Percentiles rank a stretch among this genome's conserved stretches.
These are phyloP conservation scores for Sphagnurus paluster DNA, from an alignment of 1,284 basidiomycete genomes.

Conservation along the genomic window DNA sequence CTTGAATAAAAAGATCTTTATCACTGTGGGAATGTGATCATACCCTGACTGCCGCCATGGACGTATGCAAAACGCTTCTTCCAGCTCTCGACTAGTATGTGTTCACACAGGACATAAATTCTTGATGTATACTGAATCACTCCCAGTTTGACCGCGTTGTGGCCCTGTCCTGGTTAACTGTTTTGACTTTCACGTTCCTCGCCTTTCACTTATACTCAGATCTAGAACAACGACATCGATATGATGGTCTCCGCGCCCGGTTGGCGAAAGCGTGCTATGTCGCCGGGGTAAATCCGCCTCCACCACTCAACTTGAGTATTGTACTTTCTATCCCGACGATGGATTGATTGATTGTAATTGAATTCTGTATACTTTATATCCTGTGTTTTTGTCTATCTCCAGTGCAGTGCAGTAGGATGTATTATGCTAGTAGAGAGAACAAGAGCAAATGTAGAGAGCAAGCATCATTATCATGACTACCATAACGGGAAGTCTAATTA, in stretches of 20 bases:
- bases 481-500: conserved; percentile 22
- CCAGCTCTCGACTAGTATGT: conserved; percentile 60
- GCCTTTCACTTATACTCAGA: conserved; percentile 2
- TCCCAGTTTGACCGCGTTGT: conserved; percentile 51
- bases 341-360: conserved; percentile 5
- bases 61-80: conserved; percentile 63
- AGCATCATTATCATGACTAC: conserved; percentile 16
- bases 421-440: too few species aligned
- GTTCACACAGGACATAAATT: neutral
- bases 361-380: conserved; percentile 7
- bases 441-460: conserved; percentile 12
- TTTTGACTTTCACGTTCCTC: neutral
- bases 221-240: conserved; percentile 54
- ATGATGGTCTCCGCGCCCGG: conserved; percentile 45
- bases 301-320: conserved; percentile 29
- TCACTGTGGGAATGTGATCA: conserved; percentile 64
- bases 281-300: conserved; percentile 44
- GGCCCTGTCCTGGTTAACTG: conserved; percentile 63
- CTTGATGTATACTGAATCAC: conserved; percentile 3
- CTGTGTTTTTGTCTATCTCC: conserved; percentile 21
- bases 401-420: too few species aligned
- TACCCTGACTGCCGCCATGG: conserved; percentile 59
- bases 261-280: conserved; percentile 48
- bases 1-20: conserved; percentile 48
- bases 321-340: conserved; percentile 17